Conservation (phyloP, 1,139 yeast species). For the Lodderomyces parapsilosis region DNA sequence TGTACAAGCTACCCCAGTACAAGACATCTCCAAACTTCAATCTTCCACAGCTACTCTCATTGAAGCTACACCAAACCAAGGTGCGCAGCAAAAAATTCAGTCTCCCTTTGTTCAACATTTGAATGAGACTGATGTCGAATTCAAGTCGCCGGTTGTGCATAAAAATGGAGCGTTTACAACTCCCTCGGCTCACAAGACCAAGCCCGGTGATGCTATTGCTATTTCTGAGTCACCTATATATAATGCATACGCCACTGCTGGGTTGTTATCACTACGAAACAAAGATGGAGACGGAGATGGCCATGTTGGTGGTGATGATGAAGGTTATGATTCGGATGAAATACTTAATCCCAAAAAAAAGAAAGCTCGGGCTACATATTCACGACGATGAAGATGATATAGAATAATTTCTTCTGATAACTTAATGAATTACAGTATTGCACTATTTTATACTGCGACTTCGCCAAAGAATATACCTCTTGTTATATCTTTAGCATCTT, state of each 20-base stretch:
- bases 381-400: slow-evolving; percentile 5
- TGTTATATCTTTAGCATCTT: slow-evolving; percentile 56
- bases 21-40: neutral
- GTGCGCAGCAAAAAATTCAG: neutral
- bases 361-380: slow-evolving; percentile 8
- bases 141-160: slow-evolving; percentile 1
- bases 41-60: neutral
- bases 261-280: slow-evolving; percentile 3
- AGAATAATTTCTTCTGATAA: slow-evolving; percentile 7
- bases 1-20: neutral
- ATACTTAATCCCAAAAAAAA: slow-evolving; percentile 12
- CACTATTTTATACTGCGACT: slow-evolving; percentile 23
- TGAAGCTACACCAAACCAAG: neutral
- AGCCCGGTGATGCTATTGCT: slow-evolving; percentile 39
- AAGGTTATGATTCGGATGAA: slow-evolving; percentile 19
- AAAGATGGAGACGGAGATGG: slow-evolving; percentile 2
- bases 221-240: slow-evolving; percentile 33
- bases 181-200: slow-evolving; percentile 10
- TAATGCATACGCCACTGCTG: slow-evolving; percentile 14
- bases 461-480: slow-evolving; percentile 83
- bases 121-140: slow-evolving; percentile 6
- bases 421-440: too few relatives aligned
- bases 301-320: slow-evolving; percentile 9
- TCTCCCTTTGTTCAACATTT: neutral
- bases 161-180: neutral